A percentile compares a stretch with the other conserved stretches of the same genome.
Evolutionary conservation across 345 rosid species (phyloP).

Genomic region (Corchorus capsularis): DNA sequence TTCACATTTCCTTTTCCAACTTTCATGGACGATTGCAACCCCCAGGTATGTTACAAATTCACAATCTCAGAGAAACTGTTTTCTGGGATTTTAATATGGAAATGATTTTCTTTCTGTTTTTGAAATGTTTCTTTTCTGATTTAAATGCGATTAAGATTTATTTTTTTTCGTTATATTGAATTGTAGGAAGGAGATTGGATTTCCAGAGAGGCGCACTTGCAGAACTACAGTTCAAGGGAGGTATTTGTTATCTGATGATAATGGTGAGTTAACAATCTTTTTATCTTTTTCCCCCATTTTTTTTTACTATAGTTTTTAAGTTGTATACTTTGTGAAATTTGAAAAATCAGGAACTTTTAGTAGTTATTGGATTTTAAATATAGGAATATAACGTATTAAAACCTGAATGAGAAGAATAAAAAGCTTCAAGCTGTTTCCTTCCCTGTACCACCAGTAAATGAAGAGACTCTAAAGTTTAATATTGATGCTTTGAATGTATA

Average conservation of each 20-base stretch:
- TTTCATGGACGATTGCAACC: slow-evolving; percentile 39
- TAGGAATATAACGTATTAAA: not conserved
- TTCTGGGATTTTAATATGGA: not conserved
- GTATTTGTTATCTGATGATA: slow-evolving; percentile 78
- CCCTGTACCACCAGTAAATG: not conserved
- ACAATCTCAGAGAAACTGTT: slow-evolving; percentile 2
- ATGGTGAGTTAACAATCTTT: slow-evolving; percentile 38
- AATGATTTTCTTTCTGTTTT: slow-evolving; percentile 5
- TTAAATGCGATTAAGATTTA: not conserved
- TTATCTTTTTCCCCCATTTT: not conserved
- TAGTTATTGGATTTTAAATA: not conserved
- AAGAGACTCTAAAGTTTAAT: no score
- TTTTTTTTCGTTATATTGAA: not conserved
- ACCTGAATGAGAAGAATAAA: not conserved
- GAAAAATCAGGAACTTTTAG: not conserved
- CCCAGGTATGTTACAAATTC: slow-evolving; percentile 42
- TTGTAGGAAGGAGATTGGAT: slow-evolving; percentile 63
- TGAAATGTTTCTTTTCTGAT: not conserved
- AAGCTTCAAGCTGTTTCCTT: not conserved
- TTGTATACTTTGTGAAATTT: not conserved
- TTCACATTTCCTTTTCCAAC: slow-evolving; percentile 34
- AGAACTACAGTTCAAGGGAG: slow-evolving; percentile 90
- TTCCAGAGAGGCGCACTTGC: slow-evolving; percentile 51
- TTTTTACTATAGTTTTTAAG: no score
- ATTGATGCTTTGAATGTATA: not conserved